A percentile compares a stretch with the other conserved stretches of the same genome.
Evolutionary conservation across 192 early-diverging fungal species (phyloP).

Genomic region (Podila epigama): DNA sequence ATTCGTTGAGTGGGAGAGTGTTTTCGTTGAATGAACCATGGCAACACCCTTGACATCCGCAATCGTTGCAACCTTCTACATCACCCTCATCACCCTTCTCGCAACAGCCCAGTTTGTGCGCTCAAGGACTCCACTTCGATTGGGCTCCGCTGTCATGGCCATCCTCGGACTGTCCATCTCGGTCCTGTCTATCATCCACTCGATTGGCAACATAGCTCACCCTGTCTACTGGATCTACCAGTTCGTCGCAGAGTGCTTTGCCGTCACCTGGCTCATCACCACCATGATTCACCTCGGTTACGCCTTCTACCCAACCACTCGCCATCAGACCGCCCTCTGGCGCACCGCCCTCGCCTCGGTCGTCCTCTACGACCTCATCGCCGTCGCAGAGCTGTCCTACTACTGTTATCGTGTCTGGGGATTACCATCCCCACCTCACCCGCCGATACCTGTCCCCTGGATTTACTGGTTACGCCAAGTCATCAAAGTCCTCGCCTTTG

Average conservation of each 20-base stretch:
- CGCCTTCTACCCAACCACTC: constrained; percentile 44
- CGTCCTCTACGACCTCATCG: constrained; percentile 36
- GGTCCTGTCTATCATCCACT: constrained; percentile 31
- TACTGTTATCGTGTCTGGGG: constrained; percentile 41
- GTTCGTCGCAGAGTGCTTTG: constrained; percentile 30
- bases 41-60: constrained; percentile 8
- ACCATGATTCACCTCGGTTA: constrained; percentile 49
- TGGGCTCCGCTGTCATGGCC: constrained; percentile 38
- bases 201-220: constrained; percentile 9
- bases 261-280: constrained; percentile 38
- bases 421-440: background rate
- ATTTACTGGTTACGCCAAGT: constrained; percentile 45
- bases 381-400: constrained; percentile 31
- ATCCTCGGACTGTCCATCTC: constrained; percentile 39
- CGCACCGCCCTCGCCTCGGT: constrained; percentile 37
- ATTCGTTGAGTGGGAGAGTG: background rate
- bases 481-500: constrained; percentile 29
- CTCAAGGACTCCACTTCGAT: constrained; percentile 33
- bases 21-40: background rate
- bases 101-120: constrained; percentile 26
- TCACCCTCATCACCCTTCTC: constrained; percentile 7
- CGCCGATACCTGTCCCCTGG: constrained; percentile 15
- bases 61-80: constrained; percentile 27
- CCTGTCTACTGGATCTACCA: constrained; percentile 38
- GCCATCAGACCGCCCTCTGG: constrained; percentile 45